These are phyloP conservation scores for Backusella luteola DNA, from an alignment of 192 early-diverging fungal species.

Conservation along the genomic window DNA sequence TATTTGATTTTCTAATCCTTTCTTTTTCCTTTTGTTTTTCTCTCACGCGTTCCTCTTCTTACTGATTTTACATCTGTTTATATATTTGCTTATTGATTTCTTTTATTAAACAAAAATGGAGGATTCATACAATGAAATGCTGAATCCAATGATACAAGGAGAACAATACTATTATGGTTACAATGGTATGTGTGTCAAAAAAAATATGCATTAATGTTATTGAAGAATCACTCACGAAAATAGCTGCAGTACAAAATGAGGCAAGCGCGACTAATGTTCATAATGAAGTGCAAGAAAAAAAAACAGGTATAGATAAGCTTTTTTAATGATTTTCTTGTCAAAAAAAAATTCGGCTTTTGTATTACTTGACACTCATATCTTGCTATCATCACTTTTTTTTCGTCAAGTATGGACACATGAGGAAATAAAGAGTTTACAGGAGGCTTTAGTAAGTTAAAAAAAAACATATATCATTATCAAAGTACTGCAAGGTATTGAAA, in stretches of 20 bases:
- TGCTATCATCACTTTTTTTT: conserved; percentile 35
- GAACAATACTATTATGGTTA: conserved; percentile 55
- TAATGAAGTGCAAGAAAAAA: background rate
- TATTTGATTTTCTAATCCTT: background rate
- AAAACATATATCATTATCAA: background rate
- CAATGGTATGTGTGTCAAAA: conserved; percentile 10
- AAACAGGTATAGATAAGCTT: background rate
- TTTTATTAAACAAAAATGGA: conserved; percentile 42
- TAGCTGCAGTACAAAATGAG: background rate
- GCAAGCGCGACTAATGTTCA: background rate
- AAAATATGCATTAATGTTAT: background rate
- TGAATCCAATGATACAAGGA: conserved; percentile 59
- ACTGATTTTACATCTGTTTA: background rate
- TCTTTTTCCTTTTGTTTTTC: background rate
- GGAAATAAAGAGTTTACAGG: conserved; percentile 49
- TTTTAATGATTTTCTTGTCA: background rate
- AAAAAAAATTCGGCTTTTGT: background rate
- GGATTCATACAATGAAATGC: conserved; percentile 49
- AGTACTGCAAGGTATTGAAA: background rate
- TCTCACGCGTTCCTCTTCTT: background rate
- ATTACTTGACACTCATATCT: background rate
- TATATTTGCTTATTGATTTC: background rate
- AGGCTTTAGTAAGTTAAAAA: conserved; percentile 42
- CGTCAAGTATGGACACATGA: conserved; percentile 52
- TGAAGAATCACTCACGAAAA: background rate